Base-by-base conservation (phyloP, 2,329 filamentous ascomycete species). In the Penicillium sp. region DNA sequence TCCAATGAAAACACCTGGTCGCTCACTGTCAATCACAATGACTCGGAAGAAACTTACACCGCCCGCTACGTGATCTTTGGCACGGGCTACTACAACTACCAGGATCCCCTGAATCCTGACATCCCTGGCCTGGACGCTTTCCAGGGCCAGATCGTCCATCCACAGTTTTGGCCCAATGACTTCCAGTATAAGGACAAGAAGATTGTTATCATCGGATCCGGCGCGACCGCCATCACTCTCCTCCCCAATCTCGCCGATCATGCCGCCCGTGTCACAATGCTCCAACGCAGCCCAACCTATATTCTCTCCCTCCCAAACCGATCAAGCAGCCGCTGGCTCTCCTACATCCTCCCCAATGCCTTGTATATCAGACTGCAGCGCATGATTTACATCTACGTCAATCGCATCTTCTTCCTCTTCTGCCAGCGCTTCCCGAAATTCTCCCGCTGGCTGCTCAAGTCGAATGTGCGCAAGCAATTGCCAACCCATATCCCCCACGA, bases 161-260 rank as follows among this genome's bases (percentile, higher is more conserved):
- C 88, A 1, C 88, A 91, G 63, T 90, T 89, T 73, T 93, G 89
- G 89, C 88, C 88, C 0, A 76, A 87, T 53, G 79, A 85, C 45
- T 75, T 89, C 37, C 82, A 89, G 64, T 88, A 88, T 68, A 73
- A 78, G 6, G 78, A 79, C 69, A 90, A 91, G 72, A 83, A 83
- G 42, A 78, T 93, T 22, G 81, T 90, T 41, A 79, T 93, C 55
- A 84, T 94, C 59, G 90, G 90, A 16, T 88, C 84, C 16, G 91
- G 91, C 8, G 90, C 90, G 2, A 95, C 91, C 0, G 88, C 90
- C 7, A 75, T 93, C 46, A 94, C 90, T 0, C 79, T 96, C 1
- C 71, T 95, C 3, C 91, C 90, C 0, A 82, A 80, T 44, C 74
- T 95, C 43, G 84, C 85, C 0, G 75, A 88, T 41, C 83, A 81